Percentiles rank a stretch among this genome's conserved stretches.
phyloP scores from a whole-genome alignment of 2,329 filamentous ascomycete species.

The Volutella citrinella region DNA sequence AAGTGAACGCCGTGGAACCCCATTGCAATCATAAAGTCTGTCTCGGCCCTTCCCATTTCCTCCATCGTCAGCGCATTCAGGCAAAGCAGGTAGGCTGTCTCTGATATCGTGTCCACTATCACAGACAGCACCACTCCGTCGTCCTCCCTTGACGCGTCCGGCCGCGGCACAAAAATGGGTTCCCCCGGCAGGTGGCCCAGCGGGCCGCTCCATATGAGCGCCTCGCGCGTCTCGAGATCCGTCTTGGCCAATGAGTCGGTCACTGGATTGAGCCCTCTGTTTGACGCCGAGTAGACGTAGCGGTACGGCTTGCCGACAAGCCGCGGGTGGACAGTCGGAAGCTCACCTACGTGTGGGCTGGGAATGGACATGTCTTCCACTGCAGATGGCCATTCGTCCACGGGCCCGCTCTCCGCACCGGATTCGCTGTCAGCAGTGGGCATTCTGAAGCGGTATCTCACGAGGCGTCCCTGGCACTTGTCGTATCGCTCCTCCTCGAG shows the following conservation, averaged over 20 bases:
- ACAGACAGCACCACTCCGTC: conserved; percentile 61
- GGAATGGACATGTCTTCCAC: conserved; percentile 46
- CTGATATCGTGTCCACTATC: conserved; percentile 58
- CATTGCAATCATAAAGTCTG: conserved; percentile 57
- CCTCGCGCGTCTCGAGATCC: conserved; percentile 52
- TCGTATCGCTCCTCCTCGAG: conserved; percentile 37
- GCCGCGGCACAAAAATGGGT: conserved; percentile 60
- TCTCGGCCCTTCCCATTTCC: conserved; percentile 63
- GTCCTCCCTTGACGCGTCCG: conserved; percentile 51
- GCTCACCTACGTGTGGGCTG: conserved; percentile 55
- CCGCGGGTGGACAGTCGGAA: conserved; percentile 63
- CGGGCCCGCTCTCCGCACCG: conserved; percentile 26
- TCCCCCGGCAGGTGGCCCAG: conserved; percentile 66
- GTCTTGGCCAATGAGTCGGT: conserved; percentile 65
- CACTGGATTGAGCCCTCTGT: conserved; percentile 56
- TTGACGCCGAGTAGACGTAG: conserved; percentile 58
- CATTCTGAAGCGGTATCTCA: conserved; percentile 43
- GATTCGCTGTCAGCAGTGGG: conserved; percentile 16
- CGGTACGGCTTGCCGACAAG: conserved; percentile 52
- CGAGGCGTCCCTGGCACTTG: conserved; percentile 36
- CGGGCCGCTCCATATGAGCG: conserved; percentile 54
- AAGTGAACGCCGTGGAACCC: conserved; percentile 63
- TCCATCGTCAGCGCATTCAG: conserved; percentile 60
- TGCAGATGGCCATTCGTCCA: too few species aligned
- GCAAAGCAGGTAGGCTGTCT: conserved; percentile 63